Base-by-base conservation (phyloP, 768 basidiomycete genomes). In the Kwoniella mangroviensis region DNA sequence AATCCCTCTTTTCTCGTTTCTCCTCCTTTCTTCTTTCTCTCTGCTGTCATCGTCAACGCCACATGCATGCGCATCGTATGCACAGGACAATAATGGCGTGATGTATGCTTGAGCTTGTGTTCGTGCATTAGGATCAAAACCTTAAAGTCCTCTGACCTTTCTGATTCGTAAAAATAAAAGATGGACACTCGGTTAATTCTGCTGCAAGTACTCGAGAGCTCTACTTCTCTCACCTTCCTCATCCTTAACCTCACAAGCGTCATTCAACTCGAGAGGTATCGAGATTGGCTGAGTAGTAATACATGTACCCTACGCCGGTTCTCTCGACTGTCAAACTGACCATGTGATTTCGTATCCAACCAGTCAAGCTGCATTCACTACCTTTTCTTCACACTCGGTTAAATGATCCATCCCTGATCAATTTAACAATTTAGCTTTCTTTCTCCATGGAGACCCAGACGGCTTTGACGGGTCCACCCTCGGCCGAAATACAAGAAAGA, bases 361-460 rank as follows among this genome's bases (percentile, higher is more conserved):
- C 19, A 19, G 12, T 49, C 13, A 15, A 49, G 12, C 45, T 49
- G 45, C 12, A 34, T 34, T 34, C 6, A 34, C 9, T 34, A 34
- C 45, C 19, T 49, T 49, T 2, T 49, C 45, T 19, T 15, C 45
- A 49, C 19, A 49, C 45, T 49, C 45, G 45, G 45, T 49, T 49
- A 49, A 49, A 49, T 49, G 13, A 13, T 49, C 45, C 13, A 49
- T 49, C 45, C 45, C 12, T 19, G 34, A 34, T 15, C 45, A 6
- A 19, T 49, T 49, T 19, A 49, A 1, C 34, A 34, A 34, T 34
- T 34, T 34, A 49, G 45, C 0, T 49, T 49, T 34, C 34, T 7
- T 49, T 56, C 55, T 34, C 55, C 55, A 56, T 22, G 55, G 55
- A 56, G 55, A 56, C 55, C 55, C 55, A 22, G 13, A 56, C 28